Percentiles rank a stretch among this genome's conserved stretches.
phyloP scores from a whole-genome alignment of 2,329 filamentous ascomycete species.

The Periconia digitata region DNA sequence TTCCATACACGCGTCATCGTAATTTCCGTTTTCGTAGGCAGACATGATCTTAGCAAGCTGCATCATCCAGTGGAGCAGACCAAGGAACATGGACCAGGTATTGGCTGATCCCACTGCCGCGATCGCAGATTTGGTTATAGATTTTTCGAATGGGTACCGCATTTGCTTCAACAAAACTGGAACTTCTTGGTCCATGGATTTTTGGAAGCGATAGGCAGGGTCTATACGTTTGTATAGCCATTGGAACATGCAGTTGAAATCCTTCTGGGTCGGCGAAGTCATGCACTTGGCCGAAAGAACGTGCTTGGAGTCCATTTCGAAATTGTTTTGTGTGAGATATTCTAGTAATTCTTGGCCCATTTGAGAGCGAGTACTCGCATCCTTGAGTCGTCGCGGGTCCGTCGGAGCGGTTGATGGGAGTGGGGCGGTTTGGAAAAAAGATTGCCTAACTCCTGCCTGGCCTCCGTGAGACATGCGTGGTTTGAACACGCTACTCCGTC shows the following conservation, averaged over 20 bases:
- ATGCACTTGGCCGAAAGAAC: constrained; percentile 86
- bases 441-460: constrained; percentile 72
- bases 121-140: constrained; percentile 94
- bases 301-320: constrained; percentile 97
- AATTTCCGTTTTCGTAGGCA: constrained; percentile 73
- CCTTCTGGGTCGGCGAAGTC: constrained; percentile 94
- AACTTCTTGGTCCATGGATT: constrained; percentile 93
- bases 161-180: constrained; percentile 90
- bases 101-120: constrained; percentile 84
- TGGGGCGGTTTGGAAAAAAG: constrained; percentile 89
- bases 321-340: constrained; percentile 90
- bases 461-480: constrained; percentile 65
- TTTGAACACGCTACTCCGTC: constrained; percentile 72
- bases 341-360: constrained; percentile 90
- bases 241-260: constrained; percentile 97
- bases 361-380: constrained; percentile 74
- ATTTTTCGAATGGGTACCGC: constrained; percentile 91
- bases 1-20: constrained; percentile 88
- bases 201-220: constrained; percentile 88
- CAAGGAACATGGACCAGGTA: constrained; percentile 95
- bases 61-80: constrained; percentile 98
- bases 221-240: constrained; percentile 97
- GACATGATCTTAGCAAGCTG: constrained; percentile 94
- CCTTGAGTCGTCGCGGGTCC: constrained; percentile 84
- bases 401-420: constrained; percentile 78